A percentile compares a stretch with the other conserved stretches of the same genome.
Conservation (phyloP, 2,329 filamentous ascomycete species). For the Phyllosticta citrichinensis region DNA sequence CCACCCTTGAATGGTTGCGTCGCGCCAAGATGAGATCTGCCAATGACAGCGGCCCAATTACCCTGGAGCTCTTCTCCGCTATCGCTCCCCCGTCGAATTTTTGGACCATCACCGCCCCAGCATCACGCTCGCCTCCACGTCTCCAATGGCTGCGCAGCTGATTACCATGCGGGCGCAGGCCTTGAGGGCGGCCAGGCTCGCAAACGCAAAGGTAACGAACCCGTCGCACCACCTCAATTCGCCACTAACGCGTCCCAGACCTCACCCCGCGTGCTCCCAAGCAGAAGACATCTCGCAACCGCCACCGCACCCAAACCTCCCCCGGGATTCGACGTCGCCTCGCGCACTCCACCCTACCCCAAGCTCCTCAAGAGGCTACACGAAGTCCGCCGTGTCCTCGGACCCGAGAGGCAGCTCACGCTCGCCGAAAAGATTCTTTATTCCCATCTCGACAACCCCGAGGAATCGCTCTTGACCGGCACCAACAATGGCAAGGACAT, state of each 20-base stretch:
- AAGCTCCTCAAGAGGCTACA: constrained; percentile 69
- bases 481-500: constrained; percentile 79
- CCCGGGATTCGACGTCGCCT: constrained; percentile 32
- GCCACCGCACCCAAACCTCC: constrained; percentile 18
- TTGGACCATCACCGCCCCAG: constrained; percentile 6
- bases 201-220: constrained; percentile 23
- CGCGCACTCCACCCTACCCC: constrained; percentile 67
- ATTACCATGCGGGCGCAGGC: constrained; percentile 26
- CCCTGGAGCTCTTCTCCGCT: constrained; percentile 5
- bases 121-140: background rate
- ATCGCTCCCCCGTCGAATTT: constrained; percentile 9
- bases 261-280: constrained; percentile 14
- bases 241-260: constrained; percentile 18
- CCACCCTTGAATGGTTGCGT: constrained; percentile 1
- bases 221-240: background rate
- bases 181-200: constrained; percentile 21
- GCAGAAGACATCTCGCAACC: constrained; percentile 24
- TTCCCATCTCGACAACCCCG: constrained; percentile 80
- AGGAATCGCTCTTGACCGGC: constrained; percentile 73
- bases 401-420: constrained; percentile 55
- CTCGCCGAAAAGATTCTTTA: constrained; percentile 98
- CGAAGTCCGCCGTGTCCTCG: constrained; percentile 65
- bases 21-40: constrained; percentile 1
- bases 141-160: constrained; percentile 10
- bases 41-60: constrained; percentile 6